Base-by-base conservation (phyloP, 768 basidiomycete species). In the Termitomyces eurrhizus region DNA sequence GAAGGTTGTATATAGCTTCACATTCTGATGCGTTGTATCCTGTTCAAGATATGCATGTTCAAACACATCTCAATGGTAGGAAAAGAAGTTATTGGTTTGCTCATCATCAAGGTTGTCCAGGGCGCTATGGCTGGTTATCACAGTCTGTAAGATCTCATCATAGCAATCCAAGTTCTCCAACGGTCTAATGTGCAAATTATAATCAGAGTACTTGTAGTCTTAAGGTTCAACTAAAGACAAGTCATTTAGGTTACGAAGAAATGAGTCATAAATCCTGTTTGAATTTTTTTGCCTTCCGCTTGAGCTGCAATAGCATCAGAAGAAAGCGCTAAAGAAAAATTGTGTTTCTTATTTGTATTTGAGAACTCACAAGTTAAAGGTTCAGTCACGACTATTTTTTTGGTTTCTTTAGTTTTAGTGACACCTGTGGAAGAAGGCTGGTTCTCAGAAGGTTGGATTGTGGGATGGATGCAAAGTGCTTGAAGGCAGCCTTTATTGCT, bases 141-240 rank as follows among this genome's bases (percentile, higher is more conserved):
- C 13, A 32, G 32, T 7, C 35, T 50, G 55, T 48, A 35, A 33
- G 4, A 42, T 44, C 35, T n/a, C 48, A 14, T 41, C 48, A 51
- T 29, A 44, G 13, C 26, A 33, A 14, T 36, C 29, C 3, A 41
- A 42, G 50, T 58, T 53, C 2, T 56, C 53, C 8, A 16, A 39
- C 2, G 51, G 29, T 39, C 58, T 46, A 7, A 42, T 13, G 7
- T 41, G 37, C 16, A 41, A 14, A 36, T 26, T 56, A 21, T 39
- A 36, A 33, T 65, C 64, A 45, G 59, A 60, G 50, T 62, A 65
- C 37, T 52, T 46, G 45, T 65, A 65, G 29, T 65, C 64, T 29
- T 52, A 48, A 37, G 44, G 59, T 32, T 55, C 59, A 18, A 60
- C 61, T 8, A 56, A 58, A 45, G 53, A 62, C 32, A 60, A 39